phyloP scores from a whole-genome alignment of 129 eudicot species.

The Centaurea solstitialis region DNA sequence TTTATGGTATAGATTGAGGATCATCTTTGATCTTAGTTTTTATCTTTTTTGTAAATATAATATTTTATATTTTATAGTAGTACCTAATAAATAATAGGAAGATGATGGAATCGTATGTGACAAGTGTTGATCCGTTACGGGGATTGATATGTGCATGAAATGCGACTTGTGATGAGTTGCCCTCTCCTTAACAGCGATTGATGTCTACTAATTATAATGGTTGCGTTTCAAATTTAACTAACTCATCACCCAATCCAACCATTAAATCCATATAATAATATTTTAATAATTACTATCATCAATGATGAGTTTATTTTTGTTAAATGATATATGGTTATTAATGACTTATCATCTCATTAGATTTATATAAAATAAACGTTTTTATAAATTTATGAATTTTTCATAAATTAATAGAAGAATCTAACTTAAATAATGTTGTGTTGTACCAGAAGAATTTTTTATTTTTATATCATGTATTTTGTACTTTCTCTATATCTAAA shows the following conservation, averaged over 20 bases:
- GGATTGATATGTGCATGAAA: slow-evolving; percentile 16
- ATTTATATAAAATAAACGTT: too few species aligned
- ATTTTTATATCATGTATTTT: too few species aligned
- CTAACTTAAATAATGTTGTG: too few species aligned
- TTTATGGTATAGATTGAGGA: background rate
- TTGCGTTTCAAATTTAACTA: slow-evolving; percentile 27
- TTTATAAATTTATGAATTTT: too few species aligned
- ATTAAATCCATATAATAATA: background rate
- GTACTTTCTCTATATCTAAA: too few species aligned
- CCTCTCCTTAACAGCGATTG: slow-evolving; percentile 29
- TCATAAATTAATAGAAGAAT: too few species aligned
- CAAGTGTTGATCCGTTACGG: slow-evolving; percentile 27
- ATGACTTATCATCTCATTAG: too few species aligned
- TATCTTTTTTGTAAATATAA: background rate
- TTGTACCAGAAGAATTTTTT: too few species aligned
- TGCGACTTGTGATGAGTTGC: slow-evolving; percentile 33
- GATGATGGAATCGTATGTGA: slow-evolving; percentile 21
- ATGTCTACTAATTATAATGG: slow-evolving; percentile 17
- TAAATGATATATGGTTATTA: too few species aligned
- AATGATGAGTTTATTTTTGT: too few species aligned
- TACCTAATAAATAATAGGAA: slow-evolving; percentile 5
- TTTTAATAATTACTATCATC: too few species aligned
- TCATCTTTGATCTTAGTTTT: background rate
- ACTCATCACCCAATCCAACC: background rate
- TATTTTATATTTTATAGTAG: background rate